Base-by-base conservation (phyloP, 2,329 filamentous ascomycete genomes). In the Cladosporium sp. region DNA sequence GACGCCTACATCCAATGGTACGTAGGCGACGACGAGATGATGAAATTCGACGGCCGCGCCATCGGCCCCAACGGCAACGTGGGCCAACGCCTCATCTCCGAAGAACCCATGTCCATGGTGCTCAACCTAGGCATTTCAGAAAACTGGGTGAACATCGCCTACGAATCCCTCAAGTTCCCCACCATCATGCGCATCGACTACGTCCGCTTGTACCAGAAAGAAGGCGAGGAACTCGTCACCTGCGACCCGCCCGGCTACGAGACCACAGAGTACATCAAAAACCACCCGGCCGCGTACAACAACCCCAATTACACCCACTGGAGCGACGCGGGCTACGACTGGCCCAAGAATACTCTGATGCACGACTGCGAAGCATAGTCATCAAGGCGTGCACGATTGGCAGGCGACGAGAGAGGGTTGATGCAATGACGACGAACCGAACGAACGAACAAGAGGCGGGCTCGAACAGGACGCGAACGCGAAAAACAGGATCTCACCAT, bases 41-140 rank as follows among this genome's bases (percentile, higher is more conserved):
- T 81, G 80, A 83, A 79, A 32, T 66, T 86, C 49, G 75, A 80
- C 53, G 77, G 69, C 27, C 70, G 77, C 33, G 73, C 84, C 2
- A 69, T 85, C 13, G 78, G 83, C 4, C 79, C 83, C 1, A 87
- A 86, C 54, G 85, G 84, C 51, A 88, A 88, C 60, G 69, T 88
- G 50, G 84, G 82, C 6, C 79, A 84, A 57, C 73, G 84, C 56
- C 67, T 78, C 16, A 78, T 87, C 45, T 82, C 84, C 0, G 70
- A 81, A 56, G 84, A 88, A 61, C 85, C 85, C 2, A 76, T 88
- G 80, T 63, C 80, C 1, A 68, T 87, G 15, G 73, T 87, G 57
- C 74, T 82, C 69, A 88, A 88, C 61, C 78, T 86, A 59, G 85
- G 84, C 59, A 85, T 88, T 43, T 76, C 73, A 49, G 65, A 72